Conservation (phyloP, 2,329 filamentous ascomycete species). For the Aspergillus proliferans region DNA sequence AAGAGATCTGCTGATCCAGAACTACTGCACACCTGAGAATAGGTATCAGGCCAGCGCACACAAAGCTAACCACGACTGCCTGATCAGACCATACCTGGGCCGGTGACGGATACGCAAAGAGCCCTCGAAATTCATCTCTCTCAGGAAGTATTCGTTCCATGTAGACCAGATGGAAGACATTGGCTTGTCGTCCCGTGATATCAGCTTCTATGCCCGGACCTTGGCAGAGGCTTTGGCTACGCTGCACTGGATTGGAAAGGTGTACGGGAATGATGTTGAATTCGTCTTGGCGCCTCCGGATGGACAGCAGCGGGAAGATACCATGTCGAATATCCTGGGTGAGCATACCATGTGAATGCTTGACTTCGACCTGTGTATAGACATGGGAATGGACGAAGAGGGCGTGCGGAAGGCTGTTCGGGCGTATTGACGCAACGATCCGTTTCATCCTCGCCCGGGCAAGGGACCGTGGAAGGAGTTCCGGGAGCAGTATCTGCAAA, state of each 20-base stretch:
- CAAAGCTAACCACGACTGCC: constrained; percentile 38
- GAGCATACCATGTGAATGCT: constrained; percentile 41
- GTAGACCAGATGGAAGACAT: constrained; percentile 44
- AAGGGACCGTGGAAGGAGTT: constrained; percentile 21
- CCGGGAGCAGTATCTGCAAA: constrained; percentile 18
- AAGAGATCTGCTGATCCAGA: constrained; percentile 25
- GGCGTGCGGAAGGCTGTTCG: constrained; percentile 39
- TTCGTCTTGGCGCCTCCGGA: constrained; percentile 43
- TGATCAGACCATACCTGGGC: constrained; percentile 48
- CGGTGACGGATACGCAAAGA: neutral
- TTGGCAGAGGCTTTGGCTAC: constrained; percentile 49
- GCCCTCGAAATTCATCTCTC: constrained; percentile 23
- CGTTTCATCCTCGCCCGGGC: constrained; percentile 44
- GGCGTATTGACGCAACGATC: constrained; percentile 48
- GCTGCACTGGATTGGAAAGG: constrained; percentile 43
- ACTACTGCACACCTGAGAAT: constrained; percentile 24
- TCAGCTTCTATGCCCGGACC: constrained; percentile 31
- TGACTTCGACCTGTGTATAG: constrained; percentile 43
- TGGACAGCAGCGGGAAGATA: neutral
- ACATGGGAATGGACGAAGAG: constrained; percentile 32
- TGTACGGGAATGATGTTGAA: constrained; percentile 52
- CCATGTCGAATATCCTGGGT: constrained; percentile 20
- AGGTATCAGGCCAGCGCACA: constrained; percentile 8
- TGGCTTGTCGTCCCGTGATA: constrained; percentile 18
- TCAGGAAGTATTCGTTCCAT: constrained; percentile 48